Evolutionary conservation across 2,329 filamentous ascomycete species (phyloP), one percentile per base, ranked within the genome.

Genomic region (Fusarium irregulare): DNA sequence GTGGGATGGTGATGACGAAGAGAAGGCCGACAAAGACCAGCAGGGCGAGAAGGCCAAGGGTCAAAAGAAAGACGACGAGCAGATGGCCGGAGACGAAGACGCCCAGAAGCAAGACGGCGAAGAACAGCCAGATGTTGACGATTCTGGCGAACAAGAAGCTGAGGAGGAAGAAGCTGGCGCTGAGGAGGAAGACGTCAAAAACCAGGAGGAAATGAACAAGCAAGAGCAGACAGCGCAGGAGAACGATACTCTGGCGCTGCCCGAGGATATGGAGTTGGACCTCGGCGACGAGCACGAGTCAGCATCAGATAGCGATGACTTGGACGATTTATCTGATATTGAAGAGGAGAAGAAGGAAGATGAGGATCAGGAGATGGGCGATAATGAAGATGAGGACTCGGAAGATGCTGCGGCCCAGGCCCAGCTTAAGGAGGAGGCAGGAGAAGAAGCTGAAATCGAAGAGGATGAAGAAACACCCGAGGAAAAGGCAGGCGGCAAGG

Each of bases 1-100:
- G 88, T 99, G 96, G 96, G 94, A 99, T 80, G 94, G 94, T 41
- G 90, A 91, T 47, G 90, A 91, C 56, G 91, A 93, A 45, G 87
- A 94, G 46, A 89, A 94, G 49, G 90, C 92, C 3, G 92, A 95
- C 49, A 96, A 96, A 72, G 92, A 98, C 46, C 92, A 93, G 75
- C 85, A 93, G 76, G 91, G 89, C 8, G 89, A 94, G 57, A 86
- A 93, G 63, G 83, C 92, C 21, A 90, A 93, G 75, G 91, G 90
- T 0, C 85, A 91, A 66, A 87, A 92, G 76, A 86, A 90, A 66
- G 86, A 88, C 16, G 87, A 91, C 51, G 87, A 91, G 71, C 86
- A 89, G 68, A 83, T 86, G 73, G 85, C 86, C 11, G 82, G 83
- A 11, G 88, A 90, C 41, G 88, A 91, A 32, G 84, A 91, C 55